Evolutionary conservation across 2,329 filamentous ascomycete genomes (phyloP).

Genomic region (Exophiala sp.): DNA sequence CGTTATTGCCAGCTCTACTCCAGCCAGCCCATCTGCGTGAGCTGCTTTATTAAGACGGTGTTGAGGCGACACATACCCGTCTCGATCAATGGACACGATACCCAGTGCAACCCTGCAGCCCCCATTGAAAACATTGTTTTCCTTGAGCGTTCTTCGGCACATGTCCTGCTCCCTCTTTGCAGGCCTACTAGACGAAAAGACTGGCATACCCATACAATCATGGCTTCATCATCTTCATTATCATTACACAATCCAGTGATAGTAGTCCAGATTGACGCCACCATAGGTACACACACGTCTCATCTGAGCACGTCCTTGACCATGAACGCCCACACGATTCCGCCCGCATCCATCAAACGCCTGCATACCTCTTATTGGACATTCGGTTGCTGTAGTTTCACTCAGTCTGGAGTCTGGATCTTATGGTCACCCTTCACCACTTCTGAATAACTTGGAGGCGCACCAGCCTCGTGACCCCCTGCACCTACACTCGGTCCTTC

Average conservation of each 20-base stretch:
- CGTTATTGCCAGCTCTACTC: no score
- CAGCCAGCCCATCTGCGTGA: no score
- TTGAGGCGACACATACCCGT: no score
- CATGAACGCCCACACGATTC: not conserved
- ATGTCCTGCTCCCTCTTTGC: no score
- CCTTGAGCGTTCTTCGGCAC: no score
- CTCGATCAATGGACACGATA: no score
- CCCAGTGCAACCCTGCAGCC: no score
- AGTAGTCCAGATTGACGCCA: not conserved
- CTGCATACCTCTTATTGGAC: no score
- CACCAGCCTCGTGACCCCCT: slow-evolving; percentile 43
- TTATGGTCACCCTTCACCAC: slow-evolving; percentile 88
- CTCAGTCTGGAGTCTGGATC: slow-evolving; percentile 63
- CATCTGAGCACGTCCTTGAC: not conserved
- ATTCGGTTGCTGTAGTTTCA: not conserved
- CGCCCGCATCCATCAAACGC: not conserved
- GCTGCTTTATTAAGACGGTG: no score
- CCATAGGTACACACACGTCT: not conserved
- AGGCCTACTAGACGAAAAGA: not conserved
- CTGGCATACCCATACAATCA: not conserved
- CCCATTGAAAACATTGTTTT: no score
- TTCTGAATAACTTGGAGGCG: slow-evolving; percentile 81
- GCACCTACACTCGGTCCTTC: slow-evolving; percentile 33
- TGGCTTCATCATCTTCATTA: not conserved
- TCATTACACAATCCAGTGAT: not conserved